A percentile compares a stretch with the other conserved stretches of the same genome.
phyloP scores from a whole-genome alignment of 1,284 basidiomycete genomes.

The Sanguinoderma infundibulare region DNA sequence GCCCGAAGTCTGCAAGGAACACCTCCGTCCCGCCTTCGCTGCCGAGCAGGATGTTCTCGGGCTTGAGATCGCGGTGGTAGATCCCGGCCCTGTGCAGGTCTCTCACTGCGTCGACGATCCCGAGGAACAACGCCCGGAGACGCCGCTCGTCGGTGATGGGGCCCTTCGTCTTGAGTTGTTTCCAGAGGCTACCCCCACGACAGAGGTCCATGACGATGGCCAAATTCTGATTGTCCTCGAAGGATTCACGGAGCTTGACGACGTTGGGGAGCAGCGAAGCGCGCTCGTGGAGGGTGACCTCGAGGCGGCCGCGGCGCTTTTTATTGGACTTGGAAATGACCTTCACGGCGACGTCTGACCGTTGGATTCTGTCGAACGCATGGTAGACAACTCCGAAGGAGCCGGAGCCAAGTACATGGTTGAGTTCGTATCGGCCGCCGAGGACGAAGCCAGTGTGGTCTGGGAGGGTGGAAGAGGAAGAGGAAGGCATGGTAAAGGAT shows the following conservation, averaged over 20 bases:
- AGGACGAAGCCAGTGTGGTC: slow-evolving; percentile 28
- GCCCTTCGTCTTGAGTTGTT: slow-evolving; percentile 54
- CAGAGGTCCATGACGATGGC: slow-evolving; percentile 67
- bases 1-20: slow-evolving; percentile 67
- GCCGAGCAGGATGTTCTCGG: slow-evolving; percentile 73
- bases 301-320: slow-evolving; percentile 18
- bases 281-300: slow-evolving; percentile 49
- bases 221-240: slow-evolving; percentile 53
- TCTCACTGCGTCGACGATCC: slow-evolving; percentile 63
- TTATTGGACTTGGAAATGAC: slow-evolving; percentile 28
- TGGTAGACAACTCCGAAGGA: slow-evolving; percentile 9
- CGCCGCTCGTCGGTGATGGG: slow-evolving; percentile 51
- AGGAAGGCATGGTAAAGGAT: neutral
- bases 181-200: slow-evolving; percentile 63
- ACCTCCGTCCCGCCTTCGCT: slow-evolving; percentile 46
- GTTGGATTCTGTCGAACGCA: slow-evolving; percentile 50
- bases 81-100: slow-evolving; percentile 59
- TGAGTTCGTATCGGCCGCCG: slow-evolving; percentile 47
- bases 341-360: slow-evolving; percentile 45
- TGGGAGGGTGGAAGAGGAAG: slow-evolving; percentile 14
- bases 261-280: slow-evolving; percentile 59
- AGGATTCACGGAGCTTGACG: slow-evolving; percentile 58
- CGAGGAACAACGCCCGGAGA: slow-evolving; percentile 54
- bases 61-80: too few species aligned
- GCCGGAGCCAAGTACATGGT: neutral